Base-by-base conservation (phyloP, 805 yeast genomes). In the Priceomyces carsonii region DNA sequence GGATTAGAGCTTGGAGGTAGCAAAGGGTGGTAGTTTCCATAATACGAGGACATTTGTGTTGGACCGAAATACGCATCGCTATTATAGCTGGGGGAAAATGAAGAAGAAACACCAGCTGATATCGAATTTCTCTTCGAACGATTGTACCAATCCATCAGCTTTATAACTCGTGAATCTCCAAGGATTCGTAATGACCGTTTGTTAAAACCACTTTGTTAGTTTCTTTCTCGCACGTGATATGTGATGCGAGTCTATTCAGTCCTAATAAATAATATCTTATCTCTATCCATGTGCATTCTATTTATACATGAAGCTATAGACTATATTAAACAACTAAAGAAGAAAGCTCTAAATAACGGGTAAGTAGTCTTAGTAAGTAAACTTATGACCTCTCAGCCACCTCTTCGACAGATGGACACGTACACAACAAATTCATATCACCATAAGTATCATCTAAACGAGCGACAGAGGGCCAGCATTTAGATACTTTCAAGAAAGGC, bases 391-490 rank as follows among this genome's bases (percentile, higher is more conserved):
- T 18, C 24, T 16, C 25, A 6, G 33, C 85, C 44, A 82, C 74
- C 45, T 84, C 90, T 54, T 84, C 91, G 26, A 85, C 91, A 3
- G 84, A 72, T 20, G 93, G 93, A 67, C 99, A 91, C 17, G 96
- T 89, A 69, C 99, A 93, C 62, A 90, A 71, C 61, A 91, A 73
- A 65, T 93, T 82, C 75, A 82, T 70, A 59, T 93, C 99, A 46
- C 99, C 99, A 51, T 82, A 91, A 3, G 95, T 84, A 57, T 93
- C 99, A 58, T 93, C 95, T 36, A 91, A 75, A 61, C 99, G 80
- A 8, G 95, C 76, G 28, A 90, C 97, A 0, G 89, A 73, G 24
- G 99, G 98, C 99, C 99, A 93, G 58, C 89, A 85, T 64, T 93
- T 93, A 61, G 81, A 72, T 17, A 70, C 64, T 53, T 75, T 79